Evolutionary conservation across 306 rosid genomes (phyloP), one percentile per base, ranked within the genome.

Genomic region (Delonix regia): DNA sequence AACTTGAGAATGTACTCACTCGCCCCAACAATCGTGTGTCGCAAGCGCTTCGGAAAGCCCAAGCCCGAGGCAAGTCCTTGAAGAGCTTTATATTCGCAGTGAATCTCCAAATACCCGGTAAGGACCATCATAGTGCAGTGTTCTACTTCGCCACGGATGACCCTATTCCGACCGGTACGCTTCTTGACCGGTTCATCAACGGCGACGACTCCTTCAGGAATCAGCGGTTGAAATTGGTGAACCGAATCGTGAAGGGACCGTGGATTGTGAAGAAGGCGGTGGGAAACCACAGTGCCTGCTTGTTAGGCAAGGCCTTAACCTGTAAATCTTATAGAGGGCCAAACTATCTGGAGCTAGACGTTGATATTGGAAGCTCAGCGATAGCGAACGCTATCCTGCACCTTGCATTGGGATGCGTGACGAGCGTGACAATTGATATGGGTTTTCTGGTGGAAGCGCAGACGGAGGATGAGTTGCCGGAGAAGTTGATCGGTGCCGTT

Each of bases 181-280:
- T 94, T 1, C 81, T 94, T 0, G 49, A 83, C 24, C 94, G 92
- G 78, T 94, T 94, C 84, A 73, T 94, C 63, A 86, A 89, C 22
- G 97, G 97, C 2, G 97, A 94, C 62, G 97, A 94, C 45, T 19
- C 80, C 2, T 94, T 89, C 77, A 45, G 97, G 44, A 94, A 94
- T 60, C 97, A 92, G 76, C 92, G 98, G 89, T 82, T 94, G 82
- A 94, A 94, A 83, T 64, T 94, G 66, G 97, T 94, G 86, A 94
- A 90, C 84, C 90, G 97, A 82, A 94, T 94, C 87, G 98, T 88
- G 67, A 94, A 94, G 56, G 98, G 98, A 1, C 97, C 98, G 51
- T 94, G 98, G 98, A 90, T 94, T 39, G 92, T 94, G 63, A 93
- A 90, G 82, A 90, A 90, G 56, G 78, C 98, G 76, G 94, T 89